These are phyloP conservation scores for Nakazawaea wickerhamii DNA, from an alignment of 805 yeast species.

Conservation along the genomic window DNA sequence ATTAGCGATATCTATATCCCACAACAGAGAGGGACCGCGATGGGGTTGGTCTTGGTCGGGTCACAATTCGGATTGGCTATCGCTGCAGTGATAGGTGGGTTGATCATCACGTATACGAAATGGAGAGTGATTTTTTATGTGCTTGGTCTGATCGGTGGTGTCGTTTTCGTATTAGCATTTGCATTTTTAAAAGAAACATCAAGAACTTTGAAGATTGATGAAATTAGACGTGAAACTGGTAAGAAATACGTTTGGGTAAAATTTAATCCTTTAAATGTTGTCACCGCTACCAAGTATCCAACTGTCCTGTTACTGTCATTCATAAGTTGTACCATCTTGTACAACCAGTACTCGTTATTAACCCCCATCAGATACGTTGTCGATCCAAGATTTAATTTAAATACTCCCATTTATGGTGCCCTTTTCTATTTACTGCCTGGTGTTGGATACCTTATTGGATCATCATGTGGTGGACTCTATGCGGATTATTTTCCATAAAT, in stretches of 20 bases:
- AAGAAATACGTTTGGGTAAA: conserved; percentile 35
- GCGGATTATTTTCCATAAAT: conserved; percentile 40
- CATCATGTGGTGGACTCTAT: conserved; percentile 46
- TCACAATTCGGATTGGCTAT: conserved; percentile 50
- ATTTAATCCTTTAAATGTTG: conserved; percentile 43
- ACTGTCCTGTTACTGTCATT: conserved; percentile 40
- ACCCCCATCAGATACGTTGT: conserved; percentile 54
- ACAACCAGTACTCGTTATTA: conserved; percentile 45
- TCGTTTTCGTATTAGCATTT: conserved; percentile 28
- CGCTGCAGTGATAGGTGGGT: conserved; percentile 50
- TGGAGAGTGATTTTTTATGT: conserved; percentile 54
- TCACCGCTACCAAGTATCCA: conserved; percentile 35
- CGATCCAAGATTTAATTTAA: conserved; percentile 48
- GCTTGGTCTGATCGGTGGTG: conserved; percentile 38
- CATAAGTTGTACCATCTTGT: conserved; percentile 35
- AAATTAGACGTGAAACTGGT: conserved; percentile 24
- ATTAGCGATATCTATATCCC: conserved; percentile 48
- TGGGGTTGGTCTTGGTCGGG: conserved; percentile 44
- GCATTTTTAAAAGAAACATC: conserved; percentile 44
- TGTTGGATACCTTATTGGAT: conserved; percentile 44
- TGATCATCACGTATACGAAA: conserved; percentile 41
- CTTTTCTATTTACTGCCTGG: conserved; percentile 56
- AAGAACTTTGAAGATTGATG: conserved; percentile 25
- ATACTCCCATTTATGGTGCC: conserved; percentile 43
- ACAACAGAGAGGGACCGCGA: conserved; percentile 43